A percentile compares a stretch with the other conserved stretches of the same genome.
phyloP scores from a whole-genome alignment of 2,329 filamentous ascomycete species.

The Colletotrichum sp. region DNA sequence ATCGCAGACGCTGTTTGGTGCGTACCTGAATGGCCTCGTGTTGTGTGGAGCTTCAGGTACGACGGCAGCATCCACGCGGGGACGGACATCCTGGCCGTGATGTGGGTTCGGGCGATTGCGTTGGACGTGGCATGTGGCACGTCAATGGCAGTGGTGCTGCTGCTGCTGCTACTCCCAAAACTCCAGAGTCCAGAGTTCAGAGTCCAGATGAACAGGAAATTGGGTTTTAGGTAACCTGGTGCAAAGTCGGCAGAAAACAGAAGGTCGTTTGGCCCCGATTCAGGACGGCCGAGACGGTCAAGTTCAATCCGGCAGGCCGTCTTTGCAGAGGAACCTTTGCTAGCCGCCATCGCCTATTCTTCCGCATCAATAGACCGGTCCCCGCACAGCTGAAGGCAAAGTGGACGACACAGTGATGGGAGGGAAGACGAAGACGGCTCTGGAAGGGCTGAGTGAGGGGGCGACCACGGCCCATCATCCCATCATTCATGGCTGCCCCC shows the following conservation, averaged over 20 bases:
- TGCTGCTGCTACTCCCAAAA: background rate
- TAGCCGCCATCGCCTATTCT: slow-evolving; percentile 3
- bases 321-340: slow-evolving; percentile 11
- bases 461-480: background rate
- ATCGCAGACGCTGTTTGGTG: background rate
- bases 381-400: background rate
- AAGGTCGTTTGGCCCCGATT: background rate
- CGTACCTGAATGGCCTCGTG: slow-evolving; percentile 12
- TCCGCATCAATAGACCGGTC: background rate
- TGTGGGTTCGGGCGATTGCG: slow-evolving; percentile 64
- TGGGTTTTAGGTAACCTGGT: background rate
- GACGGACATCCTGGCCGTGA: slow-evolving; percentile 75
- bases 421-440: background rate
- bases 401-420: background rate
- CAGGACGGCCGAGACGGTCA: background rate
- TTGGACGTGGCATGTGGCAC: background rate
- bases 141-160: background rate
- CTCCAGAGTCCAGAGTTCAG: background rate
- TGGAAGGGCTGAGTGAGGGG: background rate
- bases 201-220: background rate
- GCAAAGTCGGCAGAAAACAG: background rate
- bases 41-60: slow-evolving; percentile 6
- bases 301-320: background rate
- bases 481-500: background rate
- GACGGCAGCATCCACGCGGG: slow-evolving; percentile 66